phyloP scores from a whole-genome alignment of 495 filamentous ascomycete genomes.

The Penicillium cosmopolitanum region DNA sequence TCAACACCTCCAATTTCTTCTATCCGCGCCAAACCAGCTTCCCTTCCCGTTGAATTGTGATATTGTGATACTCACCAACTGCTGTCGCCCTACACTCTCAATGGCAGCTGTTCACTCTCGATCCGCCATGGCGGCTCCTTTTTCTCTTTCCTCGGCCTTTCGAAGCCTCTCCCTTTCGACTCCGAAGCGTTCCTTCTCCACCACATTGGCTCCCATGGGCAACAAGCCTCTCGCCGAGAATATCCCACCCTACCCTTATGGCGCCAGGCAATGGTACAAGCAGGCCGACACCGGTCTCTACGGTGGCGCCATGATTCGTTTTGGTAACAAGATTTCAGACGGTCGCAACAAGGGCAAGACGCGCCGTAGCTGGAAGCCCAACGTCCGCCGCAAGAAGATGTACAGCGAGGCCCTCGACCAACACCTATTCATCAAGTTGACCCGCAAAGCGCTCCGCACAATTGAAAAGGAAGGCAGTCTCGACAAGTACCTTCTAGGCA shows the following conservation, averaged over 20 bases:
- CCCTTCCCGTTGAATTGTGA: background rate
- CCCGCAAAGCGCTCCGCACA: slow-evolving; percentile 76
- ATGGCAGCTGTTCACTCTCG: slow-evolving; percentile 40
- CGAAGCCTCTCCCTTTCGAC: slow-evolving; percentile 45
- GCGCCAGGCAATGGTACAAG: slow-evolving; percentile 78
- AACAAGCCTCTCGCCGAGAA: slow-evolving; percentile 41
- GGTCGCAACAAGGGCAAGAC: slow-evolving; percentile 77
- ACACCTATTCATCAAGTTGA: slow-evolving; percentile 73
- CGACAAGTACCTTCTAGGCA: slow-evolving; percentile 85
- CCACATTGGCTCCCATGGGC: slow-evolving; percentile 39
- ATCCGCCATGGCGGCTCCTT: slow-evolving; percentile 38
- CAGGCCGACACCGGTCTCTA: slow-evolving; percentile 88
- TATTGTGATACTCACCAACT: slow-evolving; percentile 4
- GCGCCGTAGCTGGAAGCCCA: slow-evolving; percentile 83
- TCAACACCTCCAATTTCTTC: slow-evolving; percentile 46
- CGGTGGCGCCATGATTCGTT: slow-evolving; percentile 74
- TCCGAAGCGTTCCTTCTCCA: slow-evolving; percentile 49
- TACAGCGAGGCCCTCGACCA: slow-evolving; percentile 67
- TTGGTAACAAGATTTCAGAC: slow-evolving; percentile 88
- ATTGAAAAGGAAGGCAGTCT: slow-evolving; percentile 86
- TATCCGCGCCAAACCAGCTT: slow-evolving; percentile 5
- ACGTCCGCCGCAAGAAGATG: slow-evolving; percentile 78
- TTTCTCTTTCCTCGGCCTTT: slow-evolving; percentile 47
- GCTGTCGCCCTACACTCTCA: slow-evolving; percentile 12
- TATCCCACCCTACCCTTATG: slow-evolving; percentile 82